phyloP scores from a whole-genome alignment of 768 basidiomycete species.

The Dendrothele bispora region DNA sequence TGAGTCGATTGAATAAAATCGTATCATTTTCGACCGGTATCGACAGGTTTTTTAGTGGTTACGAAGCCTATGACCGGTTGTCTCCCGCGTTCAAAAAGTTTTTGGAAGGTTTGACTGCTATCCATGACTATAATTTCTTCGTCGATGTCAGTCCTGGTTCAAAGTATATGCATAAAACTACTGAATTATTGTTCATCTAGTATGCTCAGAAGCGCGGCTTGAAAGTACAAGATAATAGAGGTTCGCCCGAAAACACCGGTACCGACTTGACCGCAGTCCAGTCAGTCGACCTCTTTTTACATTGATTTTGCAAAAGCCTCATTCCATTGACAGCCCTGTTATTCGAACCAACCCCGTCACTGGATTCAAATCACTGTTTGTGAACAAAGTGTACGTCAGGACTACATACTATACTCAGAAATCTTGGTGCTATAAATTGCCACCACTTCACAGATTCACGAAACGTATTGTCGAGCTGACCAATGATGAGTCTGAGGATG shows the following conservation, averaged over 20 bases:
- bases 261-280: constrained; percentile 49
- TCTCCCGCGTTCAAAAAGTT: constrained; percentile 53
- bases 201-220: constrained; percentile 28
- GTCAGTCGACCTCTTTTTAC: constrained; percentile 29
- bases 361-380: constrained; percentile 56
- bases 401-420: too few species aligned
- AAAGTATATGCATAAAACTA: too few species aligned
- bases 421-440: too few species aligned
- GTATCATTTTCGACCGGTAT: not conserved
- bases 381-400: constrained; percentile 46
- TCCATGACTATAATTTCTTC: constrained; percentile 50
- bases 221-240: constrained; percentile 41
- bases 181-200: constrained; percentile 16
- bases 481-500: constrained; percentile 50
- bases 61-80: constrained; percentile 65
- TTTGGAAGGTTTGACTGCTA: constrained; percentile 58
- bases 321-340: constrained; percentile 50
- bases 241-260: constrained; percentile 54
- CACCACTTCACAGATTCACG: constrained; percentile 55
- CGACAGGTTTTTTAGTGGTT: constrained; percentile 36
- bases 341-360: constrained; percentile 61
- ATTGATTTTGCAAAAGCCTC: too few species aligned
- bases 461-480: constrained; percentile 53
- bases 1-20: constrained; percentile 5
- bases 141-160: constrained; percentile 35